Evolutionary conservation across 116 monocot species (phyloP), one percentile per base, ranked within the genome.

Genomic region (Zostera marina): DNA sequence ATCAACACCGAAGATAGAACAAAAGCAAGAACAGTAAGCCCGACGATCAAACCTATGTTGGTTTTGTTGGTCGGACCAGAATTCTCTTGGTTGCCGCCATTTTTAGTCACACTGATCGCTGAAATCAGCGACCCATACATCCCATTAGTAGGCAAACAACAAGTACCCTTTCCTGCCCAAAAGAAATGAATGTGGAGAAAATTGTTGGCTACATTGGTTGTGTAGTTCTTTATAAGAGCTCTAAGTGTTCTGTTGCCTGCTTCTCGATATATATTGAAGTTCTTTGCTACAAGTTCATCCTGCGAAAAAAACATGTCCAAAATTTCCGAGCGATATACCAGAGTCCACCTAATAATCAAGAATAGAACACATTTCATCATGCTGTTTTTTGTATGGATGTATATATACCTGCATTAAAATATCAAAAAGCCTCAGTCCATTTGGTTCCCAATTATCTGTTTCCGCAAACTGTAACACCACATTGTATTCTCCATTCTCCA

Each of bases 261-360:
- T 26, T 60, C 42, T 47, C 39, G 45, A 7, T 56, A 68, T 44
- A 80, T 72, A 47, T 80, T 68, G 61, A 80, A 72, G 46, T 80
- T 65, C 38, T 80, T 63, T 43, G 53, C 61, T 21, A 8, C 52
- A 22, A 41, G 53, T 20, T 0, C 23, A 8, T 61, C 68, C 68
- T 68, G 41, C 25, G 46, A 49, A 15, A 49, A 32, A 32, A 32
- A 32, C 32, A 32, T 32, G 32, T 2, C 5, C 32, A 5, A 32
- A 32, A 32, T 32, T 5, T 32, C 32, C 2, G 1, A 32, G n/a
- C n/a, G n/a, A n/a, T n/a, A n/a, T n/a, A n/a, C n/a, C n/a, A n/a
- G n/a, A n/a, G n/a, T n/a, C n/a, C n/a, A n/a, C n/a, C n/a, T n/a
- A n/a, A n/a, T n/a, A n/a, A n/a, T n/a, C n/a, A n/a, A n/a, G n/a